A percentile compares a stretch with the other conserved stretches of the same genome.
phyloP scores from a whole-genome alignment of 1,139 yeast genomes.

The Pichia sp. region DNA sequence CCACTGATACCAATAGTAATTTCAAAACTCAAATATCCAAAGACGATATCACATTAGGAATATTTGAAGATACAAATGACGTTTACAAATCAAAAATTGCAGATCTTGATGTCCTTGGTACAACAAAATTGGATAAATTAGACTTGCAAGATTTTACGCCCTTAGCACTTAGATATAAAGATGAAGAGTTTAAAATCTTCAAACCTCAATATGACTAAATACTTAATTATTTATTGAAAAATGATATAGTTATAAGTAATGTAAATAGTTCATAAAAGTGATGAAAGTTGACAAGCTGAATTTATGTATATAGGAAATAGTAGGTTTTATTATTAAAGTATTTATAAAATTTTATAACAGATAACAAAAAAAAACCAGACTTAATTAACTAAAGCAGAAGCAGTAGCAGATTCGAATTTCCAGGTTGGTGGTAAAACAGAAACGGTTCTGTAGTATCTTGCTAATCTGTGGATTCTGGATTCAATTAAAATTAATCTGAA shows the following conservation, averaged over 20 bases:
- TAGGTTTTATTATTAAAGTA: slow-evolving; percentile 11
- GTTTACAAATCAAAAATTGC: slow-evolving; percentile 4
- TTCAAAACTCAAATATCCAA: background rate
- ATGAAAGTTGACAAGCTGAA: too few relatives aligned
- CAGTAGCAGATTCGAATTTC: slow-evolving; percentile 99
- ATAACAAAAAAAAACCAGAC: slow-evolving; percentile 23
- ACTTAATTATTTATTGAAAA: background rate
- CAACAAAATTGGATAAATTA: slow-evolving; percentile 15
- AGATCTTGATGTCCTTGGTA: slow-evolving; percentile 11
- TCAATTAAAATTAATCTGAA: slow-evolving; percentile 99
- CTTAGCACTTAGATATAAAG: slow-evolving; percentile 37
- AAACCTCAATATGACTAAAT: slow-evolving; percentile 32
- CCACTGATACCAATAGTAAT: slow-evolving; percentile 8
- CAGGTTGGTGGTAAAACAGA: slow-evolving; percentile 99
- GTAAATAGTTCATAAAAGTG: too few relatives aligned
- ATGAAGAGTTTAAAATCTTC: slow-evolving; percentile 36
- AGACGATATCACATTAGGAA: slow-evolving; percentile 10
- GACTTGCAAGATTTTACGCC: slow-evolving; percentile 21
- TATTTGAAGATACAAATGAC: slow-evolving; percentile 5
- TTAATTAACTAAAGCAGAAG: slow-evolving; percentile 98
- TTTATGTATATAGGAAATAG: background rate
- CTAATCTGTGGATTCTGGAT: slow-evolving; percentile 99
- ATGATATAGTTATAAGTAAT: background rate
- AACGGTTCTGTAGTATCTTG: slow-evolving; percentile 99
- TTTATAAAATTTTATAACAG: slow-evolving; percentile 3